Evolutionary conservation across 371 early-diverging fungal genomes (phyloP), one percentile per base, ranked within the genome.

Genomic region (Mucor sp.): DNA sequence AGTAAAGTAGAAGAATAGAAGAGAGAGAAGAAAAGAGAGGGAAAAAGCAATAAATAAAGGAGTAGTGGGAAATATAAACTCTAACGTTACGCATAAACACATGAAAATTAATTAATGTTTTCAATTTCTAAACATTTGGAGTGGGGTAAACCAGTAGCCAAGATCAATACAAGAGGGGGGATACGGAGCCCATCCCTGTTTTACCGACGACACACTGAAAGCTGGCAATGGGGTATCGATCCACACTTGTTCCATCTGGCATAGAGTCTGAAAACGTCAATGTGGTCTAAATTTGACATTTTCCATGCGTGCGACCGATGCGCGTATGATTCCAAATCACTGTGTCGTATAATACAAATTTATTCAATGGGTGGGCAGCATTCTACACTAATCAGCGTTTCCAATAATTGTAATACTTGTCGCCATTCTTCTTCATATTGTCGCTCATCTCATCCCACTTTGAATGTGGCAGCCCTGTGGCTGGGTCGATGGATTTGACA

Each of bases 371-470:
- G 14, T 33, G 35, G 4, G 44, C 4, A 43, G 30, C 30, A 21
- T 47, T 47, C n/a, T 47, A 47, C 8, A 8, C n/a, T 21, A 23
- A 47, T 47, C 23, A 23, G n/a, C n/a, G n/a, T 70, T 79, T 79
- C 79, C 81, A 80, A 43, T 84, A 79, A 48, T 81, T 77, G 60
- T 74, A 80, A 67, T 87, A 92, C 67, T 88, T 89, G 72, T 93
- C 93, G 11, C 91, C 91, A 63, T 87, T 76, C 15, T 66, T 67
- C 50, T 86, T 87, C 88, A 90, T 88, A 73, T 93, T 87, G 19
- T 91, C 91, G n/a, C 81, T 84, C 65, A 93, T 70, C 17, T 86
- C 85, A 67, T 91, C 91, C 94, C 93, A 94, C 66, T 78, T 80
- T 6, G 90, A 87, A 57, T 78, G 79, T 8, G 83, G 82, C 48